Evolutionary conservation across 2,329 filamentous ascomycete genomes (phyloP).

Genomic region (Fusarium mexicanum): DNA sequence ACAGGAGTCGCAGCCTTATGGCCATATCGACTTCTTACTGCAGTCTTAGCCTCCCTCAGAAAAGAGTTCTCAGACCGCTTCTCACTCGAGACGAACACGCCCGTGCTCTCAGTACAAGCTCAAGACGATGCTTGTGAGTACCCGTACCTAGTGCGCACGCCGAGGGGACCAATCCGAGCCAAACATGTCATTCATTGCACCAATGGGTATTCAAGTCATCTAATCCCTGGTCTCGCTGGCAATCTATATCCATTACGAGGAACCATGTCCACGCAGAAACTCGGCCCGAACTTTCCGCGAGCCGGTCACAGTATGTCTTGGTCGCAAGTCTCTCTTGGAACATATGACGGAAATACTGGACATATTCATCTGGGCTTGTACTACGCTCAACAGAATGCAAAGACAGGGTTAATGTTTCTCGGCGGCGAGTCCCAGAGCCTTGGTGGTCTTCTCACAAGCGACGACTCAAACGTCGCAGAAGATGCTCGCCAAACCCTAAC

Average conservation of each 20-base stretch:
- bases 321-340: constrained; percentile 54
- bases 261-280: constrained; percentile 59
- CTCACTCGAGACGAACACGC: constrained; percentile 51
- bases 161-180: constrained; percentile 55
- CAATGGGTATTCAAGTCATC: constrained; percentile 61
- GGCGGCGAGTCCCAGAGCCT: constrained; percentile 58
- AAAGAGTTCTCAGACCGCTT: constrained; percentile 42
- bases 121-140: neutral
- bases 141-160: constrained; percentile 56
- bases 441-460: constrained; percentile 53
- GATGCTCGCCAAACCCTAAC: constrained; percentile 46
- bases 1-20: constrained; percentile 57
- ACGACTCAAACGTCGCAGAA: constrained; percentile 54
- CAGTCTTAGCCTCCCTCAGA: constrained; percentile 51
- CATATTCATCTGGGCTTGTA: constrained; percentile 43
- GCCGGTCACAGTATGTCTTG: constrained; percentile 53
- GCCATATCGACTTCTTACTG: constrained; percentile 58
- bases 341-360: constrained; percentile 60
- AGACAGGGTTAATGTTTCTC: constrained; percentile 57
- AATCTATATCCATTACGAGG: constrained; percentile 55
- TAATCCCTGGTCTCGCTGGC: constrained; percentile 58
- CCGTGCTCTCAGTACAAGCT: constrained; percentile 42
- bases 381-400: constrained; percentile 43
- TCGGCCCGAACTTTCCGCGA: constrained; percentile 45
- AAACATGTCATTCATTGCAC: constrained; percentile 65